These are phyloP conservation scores for Blastobotrys robertii DNA, from an alignment of 805 yeast species.

Conservation along the genomic window DNA sequence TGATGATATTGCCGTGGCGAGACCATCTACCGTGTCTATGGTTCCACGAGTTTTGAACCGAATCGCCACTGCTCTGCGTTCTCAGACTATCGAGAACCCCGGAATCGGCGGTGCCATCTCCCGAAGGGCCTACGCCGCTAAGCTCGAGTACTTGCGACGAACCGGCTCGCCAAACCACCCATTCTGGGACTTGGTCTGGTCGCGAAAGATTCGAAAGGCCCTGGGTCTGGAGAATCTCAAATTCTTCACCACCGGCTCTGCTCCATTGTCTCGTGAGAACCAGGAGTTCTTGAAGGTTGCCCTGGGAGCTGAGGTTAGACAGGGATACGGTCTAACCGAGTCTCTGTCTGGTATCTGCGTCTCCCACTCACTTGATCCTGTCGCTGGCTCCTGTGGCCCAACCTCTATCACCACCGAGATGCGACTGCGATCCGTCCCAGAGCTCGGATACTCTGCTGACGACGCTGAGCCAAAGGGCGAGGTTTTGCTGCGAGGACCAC, in stretches of 20 bases:
- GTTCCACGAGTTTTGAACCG: slow-evolving; percentile 60
- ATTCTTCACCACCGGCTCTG: slow-evolving; percentile 47
- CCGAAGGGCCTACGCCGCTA: slow-evolving; percentile 35
- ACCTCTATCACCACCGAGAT: slow-evolving; percentile 47
- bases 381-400: slow-evolving; percentile 52
- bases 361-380: slow-evolving; percentile 34
- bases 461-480: slow-evolving; percentile 48
- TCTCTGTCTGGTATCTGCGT: slow-evolving; percentile 53
- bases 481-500: slow-evolving; percentile 54
- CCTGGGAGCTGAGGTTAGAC: slow-evolving; percentile 43
- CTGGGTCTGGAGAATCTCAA: slow-evolving; percentile 40
- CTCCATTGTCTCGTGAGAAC: slow-evolving; percentile 59
- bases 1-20: slow-evolving; percentile 46
- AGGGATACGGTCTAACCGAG: slow-evolving; percentile 75
- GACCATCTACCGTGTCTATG: slow-evolving; percentile 44
- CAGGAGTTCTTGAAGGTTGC: slow-evolving; percentile 52
- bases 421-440: slow-evolving; percentile 54
- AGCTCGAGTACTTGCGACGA: slow-evolving; percentile 25
- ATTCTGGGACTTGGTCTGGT: slow-evolving; percentile 30
- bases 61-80: slow-evolving; percentile 51
- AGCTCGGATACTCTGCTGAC: slow-evolving; percentile 42
- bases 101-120: slow-evolving; percentile 37
- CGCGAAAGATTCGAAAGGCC: slow-evolving; percentile 35
- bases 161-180: slow-evolving; percentile 32
- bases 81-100: slow-evolving; percentile 34